A percentile compares a stretch with the other conserved stretches of the same genome.
phyloP scores from a whole-genome alignment of 495 filamentous ascomycete species.

The Penicillium cataractarum region DNA sequence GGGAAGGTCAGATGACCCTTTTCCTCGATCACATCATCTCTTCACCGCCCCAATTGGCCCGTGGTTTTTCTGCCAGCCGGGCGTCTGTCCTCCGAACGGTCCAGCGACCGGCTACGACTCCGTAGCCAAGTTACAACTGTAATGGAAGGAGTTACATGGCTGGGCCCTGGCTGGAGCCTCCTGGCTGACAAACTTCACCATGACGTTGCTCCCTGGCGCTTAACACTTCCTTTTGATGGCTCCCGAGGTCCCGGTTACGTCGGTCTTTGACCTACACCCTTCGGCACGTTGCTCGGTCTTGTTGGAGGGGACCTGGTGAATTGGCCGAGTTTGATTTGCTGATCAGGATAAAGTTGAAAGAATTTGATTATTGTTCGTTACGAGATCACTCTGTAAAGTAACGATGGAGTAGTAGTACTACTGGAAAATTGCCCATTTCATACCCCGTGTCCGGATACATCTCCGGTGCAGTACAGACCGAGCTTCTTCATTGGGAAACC shows the following conservation, averaged over 20 bases:
- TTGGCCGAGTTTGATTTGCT: not conserved
- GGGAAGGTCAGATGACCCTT: not conserved
- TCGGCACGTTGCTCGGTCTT: not conserved
- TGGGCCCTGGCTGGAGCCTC: conserved; percentile 19
- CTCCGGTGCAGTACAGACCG: conserved; percentile 36
- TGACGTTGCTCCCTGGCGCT: conserved; percentile 24
- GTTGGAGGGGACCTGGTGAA: not conserved
- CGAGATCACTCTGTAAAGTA: conserved; percentile 1
- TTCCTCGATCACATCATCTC: conserved; percentile 13
- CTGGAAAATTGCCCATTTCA: not conserved
- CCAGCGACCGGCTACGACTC: not conserved
- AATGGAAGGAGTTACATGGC: not conserved
- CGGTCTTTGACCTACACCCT: conserved; percentile 15
- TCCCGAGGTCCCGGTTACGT: conserved; percentile 9
- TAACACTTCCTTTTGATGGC: not conserved
- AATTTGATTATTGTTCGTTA: not conserved
- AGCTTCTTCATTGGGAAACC: conserved; percentile 41
- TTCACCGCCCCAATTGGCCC: conserved; percentile 24
- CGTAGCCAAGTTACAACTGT: not conserved
- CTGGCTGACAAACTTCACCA: conserved; percentile 30
- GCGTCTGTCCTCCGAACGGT: conserved; percentile 42
- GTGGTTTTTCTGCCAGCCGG: conserved; percentile 33
- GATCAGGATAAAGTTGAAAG: not conserved
- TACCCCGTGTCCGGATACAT: conserved; percentile 9
- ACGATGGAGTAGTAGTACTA: not conserved